A percentile compares a stretch with the other conserved stretches of the same genome.
Evolutionary conservation across 169 alveolate species (phyloP).

Genomic region (Eimeria maxima): DNA sequence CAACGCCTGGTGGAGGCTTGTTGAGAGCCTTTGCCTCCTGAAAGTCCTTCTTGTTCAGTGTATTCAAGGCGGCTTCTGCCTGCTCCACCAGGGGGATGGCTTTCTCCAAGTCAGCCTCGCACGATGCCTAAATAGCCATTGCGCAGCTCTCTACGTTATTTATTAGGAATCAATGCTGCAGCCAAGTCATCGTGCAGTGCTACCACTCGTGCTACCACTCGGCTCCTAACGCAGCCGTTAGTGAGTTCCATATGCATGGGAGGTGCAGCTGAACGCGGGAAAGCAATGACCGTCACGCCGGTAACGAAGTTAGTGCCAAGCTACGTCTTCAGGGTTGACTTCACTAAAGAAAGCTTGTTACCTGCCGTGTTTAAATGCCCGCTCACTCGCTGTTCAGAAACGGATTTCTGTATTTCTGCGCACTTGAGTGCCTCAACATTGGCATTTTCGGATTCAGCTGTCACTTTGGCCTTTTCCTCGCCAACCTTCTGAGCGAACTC

Average conservation of each 20-base stretch:
- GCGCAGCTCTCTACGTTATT: background rate
- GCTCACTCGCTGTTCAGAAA: conserved; percentile 90
- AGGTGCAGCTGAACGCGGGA: background rate
- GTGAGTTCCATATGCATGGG: background rate
- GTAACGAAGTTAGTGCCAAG: background rate
- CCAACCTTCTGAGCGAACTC: conserved; percentile 96
- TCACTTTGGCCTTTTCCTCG: conserved; percentile 95
- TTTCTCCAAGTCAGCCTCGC: conserved; percentile 94
- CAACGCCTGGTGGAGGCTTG: conserved; percentile 98
- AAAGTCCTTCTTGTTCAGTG: conserved; percentile 96
- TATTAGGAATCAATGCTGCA: background rate
- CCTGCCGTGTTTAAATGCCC: background rate
- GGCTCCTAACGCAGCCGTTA: background rate
- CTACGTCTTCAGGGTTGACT: background rate
- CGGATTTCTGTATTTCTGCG: conserved; percentile 94
- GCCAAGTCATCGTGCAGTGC: background rate
- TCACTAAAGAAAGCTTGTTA: background rate
- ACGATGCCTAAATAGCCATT: conserved; percentile 83
- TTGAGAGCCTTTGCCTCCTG: conserved; percentile 95
- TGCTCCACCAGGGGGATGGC: conserved; percentile 97
- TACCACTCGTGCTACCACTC: background rate
- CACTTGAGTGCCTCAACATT: conserved; percentile 95
- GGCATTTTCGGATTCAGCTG: conserved; percentile 95
- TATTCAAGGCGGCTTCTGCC: conserved; percentile 94
- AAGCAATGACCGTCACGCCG: background rate